phyloP scores from a whole-genome alignment of 768 basidiomycete species.

The Boletus reticulatus region DNA sequence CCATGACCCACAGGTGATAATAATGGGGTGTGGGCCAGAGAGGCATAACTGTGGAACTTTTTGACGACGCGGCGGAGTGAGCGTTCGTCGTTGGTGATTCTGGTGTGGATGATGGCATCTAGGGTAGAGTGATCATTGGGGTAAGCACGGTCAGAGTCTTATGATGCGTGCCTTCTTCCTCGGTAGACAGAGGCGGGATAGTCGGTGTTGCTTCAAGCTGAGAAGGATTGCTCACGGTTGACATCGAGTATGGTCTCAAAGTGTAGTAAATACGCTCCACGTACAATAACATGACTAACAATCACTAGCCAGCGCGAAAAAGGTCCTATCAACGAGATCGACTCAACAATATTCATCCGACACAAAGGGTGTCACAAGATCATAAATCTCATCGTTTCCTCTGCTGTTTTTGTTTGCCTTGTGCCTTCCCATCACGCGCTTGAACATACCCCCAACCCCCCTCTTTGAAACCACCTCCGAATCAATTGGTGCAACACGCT shows the following conservation, averaged over 20 bases:
- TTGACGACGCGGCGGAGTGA: constrained; percentile 75
- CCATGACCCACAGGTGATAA: constrained; percentile 27
- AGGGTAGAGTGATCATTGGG: constrained; percentile 8
- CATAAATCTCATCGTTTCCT: constrained; percentile 76
- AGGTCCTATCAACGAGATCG: neutral
- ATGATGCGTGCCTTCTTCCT: constrained; percentile 56
- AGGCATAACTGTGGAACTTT: constrained; percentile 74
- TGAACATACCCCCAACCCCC: constrained; percentile 53
- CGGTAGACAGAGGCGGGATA: constrained; percentile 49
- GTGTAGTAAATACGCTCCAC: neutral
- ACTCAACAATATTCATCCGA: constrained; percentile 67
- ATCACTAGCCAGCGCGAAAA: too few relatives aligned
- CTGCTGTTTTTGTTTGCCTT: constrained; percentile 47
- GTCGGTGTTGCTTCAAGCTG: constrained; percentile 11
- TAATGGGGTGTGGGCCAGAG: constrained; percentile 50
- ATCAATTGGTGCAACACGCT: constrained; percentile 21
- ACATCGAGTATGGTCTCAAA: constrained; percentile 1
- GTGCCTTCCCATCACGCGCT: constrained; percentile 56
- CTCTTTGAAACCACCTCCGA: constrained; percentile 38
- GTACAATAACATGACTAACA: neutral
- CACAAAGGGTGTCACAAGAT: constrained; percentile 80
- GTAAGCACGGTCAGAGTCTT: constrained; percentile 9
- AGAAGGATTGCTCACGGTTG: neutral
- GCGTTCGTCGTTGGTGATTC: constrained; percentile 82
- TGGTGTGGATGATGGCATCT: constrained; percentile 80